Conservation (phyloP, 2,329 filamentous ascomycete species). For the Hymenoscyphus salicellus region DNA sequence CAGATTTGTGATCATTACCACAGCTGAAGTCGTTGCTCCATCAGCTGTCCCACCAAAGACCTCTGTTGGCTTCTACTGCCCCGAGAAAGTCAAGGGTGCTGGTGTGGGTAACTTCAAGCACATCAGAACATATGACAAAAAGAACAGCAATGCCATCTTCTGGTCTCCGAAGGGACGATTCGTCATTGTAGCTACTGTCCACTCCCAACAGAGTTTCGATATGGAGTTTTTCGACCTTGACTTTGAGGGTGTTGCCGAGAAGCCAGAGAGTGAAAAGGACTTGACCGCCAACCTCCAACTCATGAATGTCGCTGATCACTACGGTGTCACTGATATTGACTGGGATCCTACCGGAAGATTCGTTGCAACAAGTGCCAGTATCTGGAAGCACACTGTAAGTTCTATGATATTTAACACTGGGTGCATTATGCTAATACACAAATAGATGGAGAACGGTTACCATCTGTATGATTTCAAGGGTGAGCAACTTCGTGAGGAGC, state of each 20-base stretch:
- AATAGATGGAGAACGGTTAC: slow-evolving; percentile 97
- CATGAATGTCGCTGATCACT: slow-evolving; percentile 92
- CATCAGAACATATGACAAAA: slow-evolving; percentile 92
- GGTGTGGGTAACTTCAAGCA: slow-evolving; percentile 92
- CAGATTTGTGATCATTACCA: slow-evolving; percentile 95
- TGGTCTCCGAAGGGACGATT: slow-evolving; percentile 96
- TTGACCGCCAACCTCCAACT: slow-evolving; percentile 90
- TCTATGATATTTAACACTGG: neutral
- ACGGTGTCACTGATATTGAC: slow-evolving; percentile 94
- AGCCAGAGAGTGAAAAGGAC: slow-evolving; percentile 88
- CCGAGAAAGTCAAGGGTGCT: slow-evolving; percentile 84
- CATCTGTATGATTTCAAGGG: slow-evolving; percentile 97
- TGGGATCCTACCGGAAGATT: slow-evolving; percentile 97
- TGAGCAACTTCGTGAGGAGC: slow-evolving; percentile 82
- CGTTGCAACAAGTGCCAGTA: slow-evolving; percentile 86
- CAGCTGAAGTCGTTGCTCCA: slow-evolving; percentile 73
- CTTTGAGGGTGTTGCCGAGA: slow-evolving; percentile 82
- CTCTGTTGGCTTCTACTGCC: slow-evolving; percentile 91
- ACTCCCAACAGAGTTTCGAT: slow-evolving; percentile 89
- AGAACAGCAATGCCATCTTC: slow-evolving; percentile 99
- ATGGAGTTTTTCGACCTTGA: slow-evolving; percentile 98
- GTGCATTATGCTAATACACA: slow-evolving; percentile 26
- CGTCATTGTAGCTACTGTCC: slow-evolving; percentile 88
- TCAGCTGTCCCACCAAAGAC: slow-evolving; percentile 91
- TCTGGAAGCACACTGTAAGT: slow-evolving; percentile 93